phyloP scores from a whole-genome alignment of 2,329 filamentous ascomycete species.

The Microsporum audouinii region DNA sequence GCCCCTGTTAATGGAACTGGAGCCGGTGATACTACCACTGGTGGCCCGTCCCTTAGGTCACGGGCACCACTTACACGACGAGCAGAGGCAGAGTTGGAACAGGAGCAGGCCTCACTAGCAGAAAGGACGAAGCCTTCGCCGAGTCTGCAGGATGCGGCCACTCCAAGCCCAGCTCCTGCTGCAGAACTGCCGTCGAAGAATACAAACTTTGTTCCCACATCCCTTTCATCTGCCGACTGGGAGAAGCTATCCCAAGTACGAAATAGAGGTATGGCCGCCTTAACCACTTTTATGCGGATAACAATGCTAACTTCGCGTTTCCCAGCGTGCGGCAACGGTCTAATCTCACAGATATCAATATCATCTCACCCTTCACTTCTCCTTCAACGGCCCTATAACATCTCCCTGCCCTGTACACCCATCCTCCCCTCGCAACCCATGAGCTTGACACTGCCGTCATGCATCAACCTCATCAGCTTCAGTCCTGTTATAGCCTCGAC shows the following conservation, averaged over 20 bases:
- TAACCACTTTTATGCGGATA: not conserved
- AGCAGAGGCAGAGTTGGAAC: not conserved
- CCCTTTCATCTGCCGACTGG: not conserved
- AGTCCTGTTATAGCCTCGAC: conserved; percentile 53
- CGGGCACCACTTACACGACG: not conserved
- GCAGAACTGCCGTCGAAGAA: not conserved
- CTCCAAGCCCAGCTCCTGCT: not conserved
- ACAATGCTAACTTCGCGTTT: not conserved
- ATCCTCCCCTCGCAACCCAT: conserved; percentile 59
- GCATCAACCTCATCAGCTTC: conserved; percentile 59
- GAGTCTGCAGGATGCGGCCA: not conserved
- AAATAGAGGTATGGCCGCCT: not conserved
- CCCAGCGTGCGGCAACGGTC: conserved; percentile 45
- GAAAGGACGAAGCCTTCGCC: not conserved
- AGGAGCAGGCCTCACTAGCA: not conserved
- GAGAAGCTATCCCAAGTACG: not conserved
- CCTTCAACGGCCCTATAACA: conserved; percentile 45
- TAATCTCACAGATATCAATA: conserved; percentile 56
- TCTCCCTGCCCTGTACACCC: conserved; percentile 54
- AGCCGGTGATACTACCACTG: not conserved
- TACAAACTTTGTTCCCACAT: not conserved
- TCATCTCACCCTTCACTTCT: conserved; percentile 57
- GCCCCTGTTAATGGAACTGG: not conserved
- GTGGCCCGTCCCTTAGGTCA: not conserved
- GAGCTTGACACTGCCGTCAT: conserved; percentile 56